phyloP scores from a whole-genome alignment of 805 yeast species.

The Zygoascus biomembranicola region DNA sequence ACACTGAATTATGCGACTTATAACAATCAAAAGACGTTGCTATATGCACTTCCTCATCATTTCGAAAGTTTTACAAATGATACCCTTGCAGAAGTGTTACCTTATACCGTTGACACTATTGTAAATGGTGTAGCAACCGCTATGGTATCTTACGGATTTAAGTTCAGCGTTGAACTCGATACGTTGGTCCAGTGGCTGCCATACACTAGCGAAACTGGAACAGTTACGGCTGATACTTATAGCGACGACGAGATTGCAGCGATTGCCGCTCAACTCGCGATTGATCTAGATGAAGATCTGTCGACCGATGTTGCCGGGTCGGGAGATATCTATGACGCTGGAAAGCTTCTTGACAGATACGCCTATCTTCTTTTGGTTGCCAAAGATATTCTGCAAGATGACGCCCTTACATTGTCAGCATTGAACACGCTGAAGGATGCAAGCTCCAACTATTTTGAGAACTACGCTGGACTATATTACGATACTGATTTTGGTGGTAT shows the following conservation, averaged over 20 bases:
- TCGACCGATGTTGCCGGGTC: slow-evolving; percentile 44
- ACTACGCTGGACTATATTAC: slow-evolving; percentile 63
- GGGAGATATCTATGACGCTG: slow-evolving; percentile 86
- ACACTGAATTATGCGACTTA: slow-evolving; percentile 39
- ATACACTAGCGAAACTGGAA: slow-evolving; percentile 29
- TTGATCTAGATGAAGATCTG: slow-evolving; percentile 37
- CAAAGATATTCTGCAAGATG: slow-evolving; percentile 55
- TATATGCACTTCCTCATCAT: slow-evolving; percentile 68
- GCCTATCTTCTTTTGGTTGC: slow-evolving; percentile 76
- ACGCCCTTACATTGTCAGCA: slow-evolving; percentile 40
- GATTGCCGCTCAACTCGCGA: slow-evolving; percentile 39
- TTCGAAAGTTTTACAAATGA: slow-evolving; percentile 34
- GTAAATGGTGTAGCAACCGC: slow-evolving; percentile 22
- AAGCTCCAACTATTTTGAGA: slow-evolving; percentile 56
- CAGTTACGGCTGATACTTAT: slow-evolving; percentile 33
- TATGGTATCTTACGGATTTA: slow-evolving; percentile 24
- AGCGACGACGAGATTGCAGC: slow-evolving; percentile 33
- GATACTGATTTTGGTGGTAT: slow-evolving; percentile 28
- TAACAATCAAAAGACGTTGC: slow-evolving; percentile 41
- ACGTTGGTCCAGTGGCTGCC: slow-evolving; percentile 43
- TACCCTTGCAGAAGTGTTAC: slow-evolving; percentile 35
- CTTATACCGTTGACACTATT: slow-evolving; percentile 29
- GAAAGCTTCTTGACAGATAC: slow-evolving; percentile 81
- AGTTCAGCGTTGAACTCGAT: slow-evolving; percentile 40
- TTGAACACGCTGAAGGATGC: slow-evolving; percentile 58